Percentiles rank a stretch among this genome's conserved stretches.
These are phyloP conservation scores for Aplosporella prunicola DNA, from an alignment of 2,329 filamentous ascomycete genomes.

Conservation along the genomic window DNA sequence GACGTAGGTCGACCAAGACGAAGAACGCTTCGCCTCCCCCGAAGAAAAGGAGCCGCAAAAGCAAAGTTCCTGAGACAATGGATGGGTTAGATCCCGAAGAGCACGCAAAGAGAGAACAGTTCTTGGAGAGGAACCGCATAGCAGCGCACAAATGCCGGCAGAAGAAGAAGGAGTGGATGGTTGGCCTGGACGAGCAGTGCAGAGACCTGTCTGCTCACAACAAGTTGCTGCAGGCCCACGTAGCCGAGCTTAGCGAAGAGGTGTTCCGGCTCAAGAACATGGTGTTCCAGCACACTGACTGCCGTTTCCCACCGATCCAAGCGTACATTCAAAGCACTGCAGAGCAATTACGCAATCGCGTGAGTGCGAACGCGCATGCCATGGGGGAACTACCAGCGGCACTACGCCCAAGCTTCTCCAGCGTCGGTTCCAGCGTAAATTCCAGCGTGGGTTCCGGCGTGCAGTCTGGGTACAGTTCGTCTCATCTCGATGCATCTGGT, in stretches of 20 bases:
- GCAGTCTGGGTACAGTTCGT: not conserved
- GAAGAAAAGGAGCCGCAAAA: conserved; percentile 5
- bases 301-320: conserved; percentile 18
- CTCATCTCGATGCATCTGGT: not conserved
- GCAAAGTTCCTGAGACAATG: not conserved
- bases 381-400: too few species aligned
- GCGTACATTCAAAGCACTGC: conserved; percentile 2
- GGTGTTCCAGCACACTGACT: conserved; percentile 23
- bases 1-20: not conserved
- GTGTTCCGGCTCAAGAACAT: conserved; percentile 11
- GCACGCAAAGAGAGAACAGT: conserved; percentile 4
- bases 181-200: conserved; percentile 40
- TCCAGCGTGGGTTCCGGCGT: not conserved
- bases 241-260: conserved; percentile 11
- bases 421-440: not conserved
- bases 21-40: not conserved
- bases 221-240: conserved; percentile 25
- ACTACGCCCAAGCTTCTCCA: not conserved
- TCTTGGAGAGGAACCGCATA: conserved; percentile 58
- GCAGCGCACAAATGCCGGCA: conserved; percentile 67
- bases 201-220: conserved; percentile 29
- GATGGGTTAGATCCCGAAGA: conserved; percentile 2
- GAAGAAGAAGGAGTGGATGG: conserved; percentile 54
- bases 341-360: too few species aligned
- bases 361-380: too few species aligned